Evolutionary conservation across 2,329 filamentous ascomycete genomes (phyloP).

Genomic region (Bimuria novae-zelandiae): DNA sequence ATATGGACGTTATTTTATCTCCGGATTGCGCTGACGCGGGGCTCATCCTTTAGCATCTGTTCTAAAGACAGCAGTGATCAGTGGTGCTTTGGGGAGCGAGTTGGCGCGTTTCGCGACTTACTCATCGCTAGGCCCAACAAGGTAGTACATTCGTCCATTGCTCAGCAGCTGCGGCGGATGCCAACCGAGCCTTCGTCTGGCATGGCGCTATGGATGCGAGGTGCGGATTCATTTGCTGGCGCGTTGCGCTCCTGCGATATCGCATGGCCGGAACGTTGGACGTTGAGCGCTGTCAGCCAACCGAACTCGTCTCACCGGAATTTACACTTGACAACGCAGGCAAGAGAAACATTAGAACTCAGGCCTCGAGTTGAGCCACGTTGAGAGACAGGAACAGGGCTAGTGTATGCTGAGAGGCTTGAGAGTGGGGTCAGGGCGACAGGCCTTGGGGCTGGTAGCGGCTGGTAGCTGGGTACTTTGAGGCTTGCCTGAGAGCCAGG

Average conservation of each 20-base stretch:
- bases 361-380: constrained; percentile 6
- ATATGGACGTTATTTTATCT: background rate
- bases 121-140: constrained; percentile 5
- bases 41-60: background rate
- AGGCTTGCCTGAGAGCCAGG: constrained; percentile 5
- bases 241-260: background rate
- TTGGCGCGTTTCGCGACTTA: constrained; percentile 1
- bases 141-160: background rate
- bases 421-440: background rate
- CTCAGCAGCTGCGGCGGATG: constrained; percentile 1
- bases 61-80: background rate
- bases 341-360: background rate
- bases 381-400: constrained; percentile 6
- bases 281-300: background rate
- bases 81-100: no score
- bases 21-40: background rate
- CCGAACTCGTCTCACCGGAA: background rate
- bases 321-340: background rate
- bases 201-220: background rate
- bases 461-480: constrained; percentile 3
- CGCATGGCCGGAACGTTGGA: background rate
- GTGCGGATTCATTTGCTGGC: background rate
- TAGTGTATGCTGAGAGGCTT: constrained; percentile 5
- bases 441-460: background rate
- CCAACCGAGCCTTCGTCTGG: background rate